phyloP scores from a whole-genome alignment of 2,329 filamentous ascomycete species.

The Monosporascus sp. region DNA sequence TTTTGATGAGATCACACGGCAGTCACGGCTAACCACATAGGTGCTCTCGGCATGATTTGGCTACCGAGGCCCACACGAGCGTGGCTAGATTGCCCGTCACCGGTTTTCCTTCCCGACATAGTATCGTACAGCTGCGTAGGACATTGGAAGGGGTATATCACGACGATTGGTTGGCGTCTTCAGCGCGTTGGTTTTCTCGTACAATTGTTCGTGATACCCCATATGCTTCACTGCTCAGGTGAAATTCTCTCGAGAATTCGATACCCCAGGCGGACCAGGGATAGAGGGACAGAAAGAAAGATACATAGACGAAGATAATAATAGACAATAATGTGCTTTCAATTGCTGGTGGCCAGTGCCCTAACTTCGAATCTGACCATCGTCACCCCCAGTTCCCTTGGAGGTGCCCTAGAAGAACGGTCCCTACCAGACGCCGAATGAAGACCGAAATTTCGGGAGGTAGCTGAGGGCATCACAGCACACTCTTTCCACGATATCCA shows the following conservation, averaged over 20 bases:
- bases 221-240: background rate
- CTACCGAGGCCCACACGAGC: constrained; percentile 5
- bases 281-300: constrained; percentile 9
- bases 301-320: constrained; percentile 8
- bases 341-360: background rate
- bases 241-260: background rate
- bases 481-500: too few species aligned
- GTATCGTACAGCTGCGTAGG: background rate
- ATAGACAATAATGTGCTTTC: background rate
- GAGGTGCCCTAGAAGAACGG: too few species aligned
- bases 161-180: constrained; percentile 1
- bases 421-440: too few species aligned
- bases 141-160: background rate
- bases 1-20: constrained; percentile 30
- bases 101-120: background rate
- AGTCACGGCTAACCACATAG: constrained; percentile 17
- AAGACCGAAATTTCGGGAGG: too few species aligned
- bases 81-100: background rate
- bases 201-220: constrained; percentile 2
- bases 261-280: constrained; percentile 7
- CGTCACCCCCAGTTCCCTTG: too few species aligned
- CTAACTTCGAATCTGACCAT: too few species aligned
- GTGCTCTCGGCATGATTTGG: constrained; percentile 6
- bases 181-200: background rate
- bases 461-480: too few species aligned